A percentile compares a stretch with the other conserved stretches of the same genome.
phyloP scores from a whole-genome alignment of 306 rosid genomes.

The Vigna mungo region DNA sequence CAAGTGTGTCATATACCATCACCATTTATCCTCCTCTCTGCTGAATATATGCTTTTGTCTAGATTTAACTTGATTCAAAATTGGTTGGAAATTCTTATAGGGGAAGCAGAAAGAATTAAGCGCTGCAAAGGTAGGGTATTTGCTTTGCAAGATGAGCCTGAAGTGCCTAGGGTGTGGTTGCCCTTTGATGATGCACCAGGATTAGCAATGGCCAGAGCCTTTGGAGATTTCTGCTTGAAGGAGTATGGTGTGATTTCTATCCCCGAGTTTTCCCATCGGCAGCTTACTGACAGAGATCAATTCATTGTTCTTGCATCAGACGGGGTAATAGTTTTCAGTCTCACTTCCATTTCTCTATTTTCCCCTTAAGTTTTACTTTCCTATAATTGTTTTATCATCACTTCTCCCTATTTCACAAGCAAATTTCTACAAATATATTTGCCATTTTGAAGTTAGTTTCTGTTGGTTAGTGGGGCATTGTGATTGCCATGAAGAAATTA shows the following conservation, averaged over 20 bases:
- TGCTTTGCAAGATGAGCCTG: slow-evolving; percentile 98
- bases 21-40: slow-evolving; percentile 17
- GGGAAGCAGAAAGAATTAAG: slow-evolving; percentile 98
- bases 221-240: slow-evolving; percentile 97
- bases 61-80: slow-evolving; percentile 23
- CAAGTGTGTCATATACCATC: slow-evolving; percentile 61
- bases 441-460: slow-evolving; percentile 12
- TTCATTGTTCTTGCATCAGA: slow-evolving; percentile 97
- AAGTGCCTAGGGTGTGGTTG: slow-evolving; percentile 94
- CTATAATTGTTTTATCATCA: background rate
- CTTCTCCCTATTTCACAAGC: background rate
- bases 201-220: slow-evolving; percentile 99
- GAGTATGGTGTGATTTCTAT: slow-evolving; percentile 98
- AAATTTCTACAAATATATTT: background rate
- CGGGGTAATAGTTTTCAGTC: slow-evolving; percentile 65
- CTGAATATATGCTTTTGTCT: slow-evolving; percentile 34
- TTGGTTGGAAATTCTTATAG: slow-evolving; percentile 50
- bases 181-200: slow-evolving; percentile 99
- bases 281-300: slow-evolving; percentile 82
- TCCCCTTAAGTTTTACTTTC: background rate
- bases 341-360: background rate
- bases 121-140: slow-evolving; percentile 95
- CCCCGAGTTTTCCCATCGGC: slow-evolving; percentile 89
- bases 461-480: slow-evolving; percentile 23
- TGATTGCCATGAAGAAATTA: slow-evolving; percentile 29